Base-by-base conservation (phyloP, 2,329 filamentous ascomycete genomes). In the Paecilomyces variotii region DNA sequence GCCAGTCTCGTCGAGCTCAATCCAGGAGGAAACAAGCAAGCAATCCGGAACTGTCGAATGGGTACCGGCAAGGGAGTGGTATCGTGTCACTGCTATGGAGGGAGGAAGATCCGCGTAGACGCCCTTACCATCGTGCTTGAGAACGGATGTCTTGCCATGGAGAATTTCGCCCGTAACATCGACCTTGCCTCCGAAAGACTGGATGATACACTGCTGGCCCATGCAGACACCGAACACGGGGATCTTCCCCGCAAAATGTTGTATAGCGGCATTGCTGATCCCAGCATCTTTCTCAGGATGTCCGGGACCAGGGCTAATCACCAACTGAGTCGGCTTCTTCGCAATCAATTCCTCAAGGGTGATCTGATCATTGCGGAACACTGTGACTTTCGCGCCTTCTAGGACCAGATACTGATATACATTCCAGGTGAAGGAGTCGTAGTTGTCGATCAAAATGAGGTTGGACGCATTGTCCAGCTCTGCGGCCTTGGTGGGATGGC, bases 361-460 rank as follows among this genome's bases (percentile, higher is more conserved):
- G 65, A 97, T 87, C 74, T 96, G 86, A 76, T 99, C 93, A 71
- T 99, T 99, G 67, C 94, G 86, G 76, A 87, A 89, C 24, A 99
- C 94, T 3, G 87, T 90, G 55, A 97, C 94, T 0, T 81, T 89
- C 28, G 95, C 94, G 32, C 94, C 94, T 74, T 97, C 94, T n/a
- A 99, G 86, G 5, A 93, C 88, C 1, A 99, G 85, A 70, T 99
- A 99, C 75, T 99, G 95, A 75, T 97, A 99, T 60, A 99, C 91
- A 71, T 99, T 99, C 91, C 92, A 99, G 60, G 93, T 97, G 75
- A 99, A 99, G 2, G 94, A 97, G 76, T 99, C 94, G 76, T 97
- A 99, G 77, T 99, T 99, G 81, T 99, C 94, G 69, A 99, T 97
- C 63, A 99, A 82, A 62, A 99, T 84, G 59, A 99, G 83, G 75